Base-by-base conservation (phyloP, 108 stramenopile genomes). In the Nannochloropsis salina region DNA sequence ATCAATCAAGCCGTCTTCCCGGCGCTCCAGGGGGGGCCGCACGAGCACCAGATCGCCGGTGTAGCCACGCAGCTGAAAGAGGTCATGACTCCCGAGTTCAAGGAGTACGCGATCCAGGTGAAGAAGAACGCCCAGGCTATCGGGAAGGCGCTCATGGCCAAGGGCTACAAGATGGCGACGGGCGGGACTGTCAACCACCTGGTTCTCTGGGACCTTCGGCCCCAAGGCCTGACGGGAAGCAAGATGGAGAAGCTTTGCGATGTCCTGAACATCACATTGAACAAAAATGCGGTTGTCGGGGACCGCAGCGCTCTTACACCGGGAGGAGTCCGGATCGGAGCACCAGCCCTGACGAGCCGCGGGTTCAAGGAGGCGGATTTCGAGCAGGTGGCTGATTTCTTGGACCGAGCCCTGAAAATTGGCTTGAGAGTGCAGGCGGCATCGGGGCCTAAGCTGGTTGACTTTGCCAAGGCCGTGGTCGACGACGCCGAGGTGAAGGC, bases 161-260 rank as follows among this genome's bases (percentile, higher is more conserved):
- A 95, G 90, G 99, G 99, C 86, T 97, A 98, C 93, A 92, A 86
- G 80, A 92, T 99, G 82, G 97, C 96, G 83, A 96, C 98, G 41
- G 99, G 97, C 9, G 99, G 99, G 45, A 99, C 98, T n/a, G 98
- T 96, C 84, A 99, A 99, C 93, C 99, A 99, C 93, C 92, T 99
- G 83, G 92, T 99, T 11, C 92, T 99, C 79, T 99, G 99, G 99
- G 98, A 99, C 90, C 91, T 99, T 47, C 96, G 96, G 87, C 98
- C 99, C 9, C 89, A 94, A 83, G 93, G 91, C 15, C 89, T 99
- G 45, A 99, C 99, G 2, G 99, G 99, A 85, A 93, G 92, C 91
- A 99, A 99, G 93, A 95, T 97, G 87, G 97, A 99, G 92, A 98
- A 96, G 92, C 91, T 95, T n/a, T 98, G 97, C 92, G 99, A 99